phyloP scores from a whole-genome alignment of 2,329 filamentous ascomycete genomes.

The Colletotrichum sp. region DNA sequence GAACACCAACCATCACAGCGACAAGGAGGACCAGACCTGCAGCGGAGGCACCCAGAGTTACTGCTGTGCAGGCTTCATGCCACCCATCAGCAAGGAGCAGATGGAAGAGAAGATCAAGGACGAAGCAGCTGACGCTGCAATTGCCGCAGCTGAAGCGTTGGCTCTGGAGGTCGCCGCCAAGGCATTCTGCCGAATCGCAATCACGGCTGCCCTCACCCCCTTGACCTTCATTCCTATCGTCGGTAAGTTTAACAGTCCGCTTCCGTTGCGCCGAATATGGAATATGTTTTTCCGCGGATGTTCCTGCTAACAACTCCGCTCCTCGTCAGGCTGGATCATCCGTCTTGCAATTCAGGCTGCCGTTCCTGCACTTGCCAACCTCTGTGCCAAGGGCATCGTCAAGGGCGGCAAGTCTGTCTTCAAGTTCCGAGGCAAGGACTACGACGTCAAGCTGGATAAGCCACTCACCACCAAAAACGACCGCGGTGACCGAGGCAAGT shows the following conservation, averaged over 20 bases:
- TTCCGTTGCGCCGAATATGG: neutral
- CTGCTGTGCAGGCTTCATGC: slow-evolving; percentile 34
- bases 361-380: slow-evolving; percentile 31
- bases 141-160: slow-evolving; percentile 28
- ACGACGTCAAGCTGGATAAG: slow-evolving; percentile 6
- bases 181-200: slow-evolving; percentile 36
- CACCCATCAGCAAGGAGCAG: slow-evolving; percentile 22
- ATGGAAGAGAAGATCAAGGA: slow-evolving; percentile 26
- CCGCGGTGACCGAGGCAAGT: slow-evolving; percentile 6
- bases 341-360: slow-evolving; percentile 24
- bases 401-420: neutral
- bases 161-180: slow-evolving; percentile 38
- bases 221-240: slow-evolving; percentile 4
- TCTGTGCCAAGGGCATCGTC: neutral
- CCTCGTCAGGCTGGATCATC: slow-evolving; percentile 9
- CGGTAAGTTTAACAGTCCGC: neutral
- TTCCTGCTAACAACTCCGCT: neutral
- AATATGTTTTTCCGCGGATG: neutral
- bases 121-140: slow-evolving; percentile 28
- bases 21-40: slow-evolving; percentile 33
- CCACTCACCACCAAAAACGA: neutral
- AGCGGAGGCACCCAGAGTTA: slow-evolving; percentile 31
- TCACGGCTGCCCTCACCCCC: slow-evolving; percentile 26
- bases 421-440: neutral
- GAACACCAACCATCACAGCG: slow-evolving; percentile 29